Evolutionary conservation across 768 basidiomycete species (phyloP).

Genomic region (Gymnopilus dilepis): DNA sequence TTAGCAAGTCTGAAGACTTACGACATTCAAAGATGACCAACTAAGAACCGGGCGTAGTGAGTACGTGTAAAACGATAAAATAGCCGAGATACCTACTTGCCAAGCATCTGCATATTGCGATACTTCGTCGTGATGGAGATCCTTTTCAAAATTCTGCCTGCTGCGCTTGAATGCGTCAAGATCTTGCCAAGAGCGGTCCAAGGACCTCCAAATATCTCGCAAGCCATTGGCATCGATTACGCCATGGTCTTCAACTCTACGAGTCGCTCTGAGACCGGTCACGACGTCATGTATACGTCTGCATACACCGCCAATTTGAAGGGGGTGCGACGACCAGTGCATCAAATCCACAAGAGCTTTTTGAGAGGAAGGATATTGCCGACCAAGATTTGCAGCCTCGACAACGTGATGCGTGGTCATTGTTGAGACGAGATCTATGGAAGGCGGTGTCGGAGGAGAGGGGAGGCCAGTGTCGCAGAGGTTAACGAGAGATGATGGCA

Average conservation of each 20-base stretch:
- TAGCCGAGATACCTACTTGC: slow-evolving; percentile 61
- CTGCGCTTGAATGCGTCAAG: slow-evolving; percentile 66
- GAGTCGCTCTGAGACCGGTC: slow-evolving; percentile 79
- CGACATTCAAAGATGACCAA: slow-evolving; percentile 92
- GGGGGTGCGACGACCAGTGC: slow-evolving; percentile 69
- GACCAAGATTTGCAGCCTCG: slow-evolving; percentile 24
- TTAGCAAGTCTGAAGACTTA: slow-evolving; percentile 43
- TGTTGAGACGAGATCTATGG: slow-evolving; percentile 22
- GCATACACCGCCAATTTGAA: slow-evolving; percentile 78
- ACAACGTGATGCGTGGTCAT: slow-evolving; percentile 21
- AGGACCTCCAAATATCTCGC: slow-evolving; percentile 81
- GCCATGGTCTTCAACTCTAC: slow-evolving; percentile 53
- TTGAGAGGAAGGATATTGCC: slow-evolving; percentile 34
- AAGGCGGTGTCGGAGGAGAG: slow-evolving; percentile 43
- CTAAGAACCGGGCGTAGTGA: slow-evolving; percentile 37
- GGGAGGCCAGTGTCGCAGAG: slow-evolving; percentile 33
- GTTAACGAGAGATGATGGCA: slow-evolving; percentile 47
- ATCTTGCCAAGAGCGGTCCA: slow-evolving; percentile 85
- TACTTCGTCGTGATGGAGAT: slow-evolving; percentile 39
- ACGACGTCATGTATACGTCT: slow-evolving; percentile 78
- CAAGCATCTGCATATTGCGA: slow-evolving; percentile 81
- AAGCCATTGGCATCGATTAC: slow-evolving; percentile 68
- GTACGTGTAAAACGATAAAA: background rate
- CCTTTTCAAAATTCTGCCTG: slow-evolving; percentile 36
- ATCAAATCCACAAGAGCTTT: slow-evolving; percentile 58